Base-by-base conservation (phyloP, 805 yeast genomes). In the Starmerella bombicola region DNA sequence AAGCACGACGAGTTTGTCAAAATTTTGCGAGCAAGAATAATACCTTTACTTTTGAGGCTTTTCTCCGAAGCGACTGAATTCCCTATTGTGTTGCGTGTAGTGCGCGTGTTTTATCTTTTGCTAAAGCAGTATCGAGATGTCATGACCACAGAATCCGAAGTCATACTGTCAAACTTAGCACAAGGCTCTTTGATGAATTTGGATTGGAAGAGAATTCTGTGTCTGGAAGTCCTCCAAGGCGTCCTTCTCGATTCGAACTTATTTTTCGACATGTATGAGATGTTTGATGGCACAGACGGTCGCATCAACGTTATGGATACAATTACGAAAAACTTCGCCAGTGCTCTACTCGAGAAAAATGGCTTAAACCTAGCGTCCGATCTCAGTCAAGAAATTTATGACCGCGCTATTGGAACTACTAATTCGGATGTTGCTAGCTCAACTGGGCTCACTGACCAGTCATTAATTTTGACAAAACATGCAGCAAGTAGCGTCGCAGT, bases 91-190 rank as follows among this genome's bases (percentile, higher is more conserved):
- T 78, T 81, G 1, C 69, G 97, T 48, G 80, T 82, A 4, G 73
- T 83, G 32, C 69, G 97, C 38, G 68, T 85, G 8, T 68, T 83
- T 13, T 67, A 69, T 29, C 62, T 84, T 3, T 56, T 88, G 31
- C 59, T 85, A 4, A 64, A 71, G 25, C 74, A 76, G 20, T 81
- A 76, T 50, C 65, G 85, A 17, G 60, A 67, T 0, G 68, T 74
- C 5, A 60, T 88, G 28, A 78, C 73, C 38, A 70, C 80, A 24
- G 96, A 88, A 58, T 68, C 81, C 20, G 95, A 85, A 53, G 85
- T 84, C 5, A 73, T 86, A 2, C 60, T 88, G 13, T 76, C 93
- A 0, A 64, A 80, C 20, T 59, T 85, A 25, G 81, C 80, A 15
- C 93, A 81, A 55, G 55, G 82, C n/a, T 66, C 78, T 1, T 64